Base-by-base conservation (phyloP, 306 rosid species). In the Rosa persica region DNA sequence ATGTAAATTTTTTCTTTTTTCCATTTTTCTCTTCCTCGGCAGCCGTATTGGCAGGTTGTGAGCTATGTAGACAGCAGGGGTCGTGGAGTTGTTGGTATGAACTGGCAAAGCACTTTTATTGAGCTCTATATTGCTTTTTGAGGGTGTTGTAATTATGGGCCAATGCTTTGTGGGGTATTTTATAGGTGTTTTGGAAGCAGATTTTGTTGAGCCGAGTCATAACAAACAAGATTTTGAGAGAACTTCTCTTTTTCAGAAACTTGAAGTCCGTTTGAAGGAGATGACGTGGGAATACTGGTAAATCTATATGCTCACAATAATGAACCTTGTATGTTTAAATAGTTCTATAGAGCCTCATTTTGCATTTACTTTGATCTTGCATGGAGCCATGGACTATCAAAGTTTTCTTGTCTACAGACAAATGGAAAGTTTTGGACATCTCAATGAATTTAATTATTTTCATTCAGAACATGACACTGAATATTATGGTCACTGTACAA, bases 21-120 rank as follows among this genome's bases (percentile, higher is more conserved):
- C 11, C 23, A 44, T 57, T 81, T 69, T 87, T 74, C 68, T 76
- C 60, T 23, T 72, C n/a, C 46, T 76, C 60, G 86, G 81, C 91
- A 95, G 99, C 99, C 99, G 17, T 93, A 87, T 86, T 91, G 91
- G 97, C 92, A 86, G 86, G 98, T 93, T 83, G 92, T 95, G 85
- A 89, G 84, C 76, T 87, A 67, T 84, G 0, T 5, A 0, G 85
- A 85, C 79, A 90, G 85, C 76, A 89, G 89, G 78, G 98, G 97
- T 51, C 87, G 97, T 84, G 98, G 98, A 69, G 93, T 95, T 81
- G 93, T 90, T 68, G 99, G 99, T 95, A 85, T 83, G 93, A 74
- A 80, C 54, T 80, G 71, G 58, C 79, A 47, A 80, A 30, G 16
- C 48, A 62, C 36, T 76, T 65, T 40, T 73, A 77, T 27, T 49